Evolutionary conservation across 768 basidiomycete species (phyloP), one percentile per base, ranked within the genome.

Genomic region (Leccinum aurantiacum): DNA sequence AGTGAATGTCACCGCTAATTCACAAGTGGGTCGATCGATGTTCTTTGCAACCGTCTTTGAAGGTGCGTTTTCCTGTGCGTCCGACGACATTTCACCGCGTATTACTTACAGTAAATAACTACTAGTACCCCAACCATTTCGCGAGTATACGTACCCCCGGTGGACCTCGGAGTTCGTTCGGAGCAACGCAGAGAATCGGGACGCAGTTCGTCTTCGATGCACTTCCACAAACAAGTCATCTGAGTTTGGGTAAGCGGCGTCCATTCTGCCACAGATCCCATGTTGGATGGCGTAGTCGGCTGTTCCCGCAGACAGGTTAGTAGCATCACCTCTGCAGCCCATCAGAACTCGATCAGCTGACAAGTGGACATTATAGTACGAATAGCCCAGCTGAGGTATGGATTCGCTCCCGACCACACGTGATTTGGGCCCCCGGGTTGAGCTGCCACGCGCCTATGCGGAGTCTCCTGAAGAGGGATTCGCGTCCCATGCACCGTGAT

Each of bases 91-190:
- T 46, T 54, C 10, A 22, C 33, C 35, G 24, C 15, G 35, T 44
- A 69, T 25, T 31, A 13, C 50, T 17, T 51, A 31, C 10, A 31
- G 31, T 11, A 13, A 33, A 33, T 33, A 5, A 33, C 33, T 13
- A 44, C 53, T 86, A 27, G 25, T 27, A 86, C 8, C 75, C 79
- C 67, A 89, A 89, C 63, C 88, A 88, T 68, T 88, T 86, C 65
- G 80, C 81, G 60, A 27, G 66, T 57, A 53, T 9, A 48, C 31
- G 35, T 55, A 57, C 64, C 37, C 51, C 11, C 22, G 25, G 48
- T 22, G 37, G 51, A 17, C 15, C n/a, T 41, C 4, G 69, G 2
- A 67, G 68, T 35, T 76, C 73, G 54, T 84, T 81, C 69, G 59
- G 74, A 10, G 68, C 47, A 37, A 54, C 24, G 9, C 46, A 81